These are phyloP conservation scores for Globisporangium splendens DNA, from an alignment of 352 stramenopile species.

Conservation along the genomic window DNA sequence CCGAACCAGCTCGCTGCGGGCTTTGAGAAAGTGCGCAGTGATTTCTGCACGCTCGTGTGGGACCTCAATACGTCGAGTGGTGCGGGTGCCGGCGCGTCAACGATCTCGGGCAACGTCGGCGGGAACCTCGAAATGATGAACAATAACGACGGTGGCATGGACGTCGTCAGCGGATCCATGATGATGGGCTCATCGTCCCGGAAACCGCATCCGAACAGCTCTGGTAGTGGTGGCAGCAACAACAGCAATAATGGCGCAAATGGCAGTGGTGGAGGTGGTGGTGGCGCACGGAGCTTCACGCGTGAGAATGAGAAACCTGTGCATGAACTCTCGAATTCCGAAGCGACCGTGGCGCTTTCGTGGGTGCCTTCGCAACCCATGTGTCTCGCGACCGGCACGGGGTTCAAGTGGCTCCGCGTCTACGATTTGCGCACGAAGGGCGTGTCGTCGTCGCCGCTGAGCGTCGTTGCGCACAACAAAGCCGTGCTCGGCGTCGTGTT, in stretches of 20 bases:
- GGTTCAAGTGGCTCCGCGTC: conserved; percentile 86
- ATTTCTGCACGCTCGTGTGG: conserved; percentile 85
- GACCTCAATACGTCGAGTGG: conserved; percentile 57
- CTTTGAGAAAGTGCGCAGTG: conserved; percentile 86
- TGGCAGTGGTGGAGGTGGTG: conserved; percentile 4
- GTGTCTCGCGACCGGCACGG: conserved; percentile 75
- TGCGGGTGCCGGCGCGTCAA: not conserved
- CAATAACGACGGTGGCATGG: conserved; percentile 23
- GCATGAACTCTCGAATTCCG: conserved; percentile 81
- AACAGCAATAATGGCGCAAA: conserved; percentile 9
- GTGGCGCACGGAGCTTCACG: conserved; percentile 19
- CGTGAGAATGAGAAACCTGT: conserved; percentile 49
- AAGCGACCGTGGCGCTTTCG: conserved; percentile 75
- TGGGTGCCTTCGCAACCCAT: conserved; percentile 83
- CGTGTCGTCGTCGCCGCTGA: conserved; percentile 48
- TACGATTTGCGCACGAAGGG: conserved; percentile 71
- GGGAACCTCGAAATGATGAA: conserved; percentile 25
- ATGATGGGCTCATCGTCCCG: conserved; percentile 1
- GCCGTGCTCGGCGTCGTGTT: conserved; percentile 79
- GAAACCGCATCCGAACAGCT: not conserved
- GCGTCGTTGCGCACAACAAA: conserved; percentile 83
- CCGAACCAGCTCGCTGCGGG: conserved; percentile 75
- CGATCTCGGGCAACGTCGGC: conserved; percentile 19
- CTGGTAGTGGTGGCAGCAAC: not conserved
- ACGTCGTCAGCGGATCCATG: conserved; percentile 18